Conservation (phyloP, 2,329 filamentous ascomycete species). For the Aotearoamyces nothofagi region DNA sequence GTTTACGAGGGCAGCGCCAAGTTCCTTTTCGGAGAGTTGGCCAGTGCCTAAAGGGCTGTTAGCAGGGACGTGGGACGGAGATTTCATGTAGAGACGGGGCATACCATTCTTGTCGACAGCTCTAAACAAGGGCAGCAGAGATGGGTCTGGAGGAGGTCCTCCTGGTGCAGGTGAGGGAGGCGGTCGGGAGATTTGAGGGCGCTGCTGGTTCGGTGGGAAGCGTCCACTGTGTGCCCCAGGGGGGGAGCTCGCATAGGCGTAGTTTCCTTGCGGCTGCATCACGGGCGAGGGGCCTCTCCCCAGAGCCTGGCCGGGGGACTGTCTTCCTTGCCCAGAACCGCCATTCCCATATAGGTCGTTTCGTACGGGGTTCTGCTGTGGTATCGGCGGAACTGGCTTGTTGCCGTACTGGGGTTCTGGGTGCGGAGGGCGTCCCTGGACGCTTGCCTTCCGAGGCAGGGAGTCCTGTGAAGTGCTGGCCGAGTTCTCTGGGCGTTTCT, state of each 20-base stretch:
- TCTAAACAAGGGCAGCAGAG: constrained; percentile 71
- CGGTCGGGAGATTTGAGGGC: constrained; percentile 38
- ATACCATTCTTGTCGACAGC: constrained; percentile 77
- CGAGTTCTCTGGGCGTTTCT: not conserved
- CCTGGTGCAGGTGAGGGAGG: constrained; percentile 47
- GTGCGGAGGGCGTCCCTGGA: no score
- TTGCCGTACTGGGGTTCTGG: constrained; percentile 2
- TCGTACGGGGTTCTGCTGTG: constrained; percentile 1
- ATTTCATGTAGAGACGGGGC: no score
- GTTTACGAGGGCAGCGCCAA: constrained; percentile 84
- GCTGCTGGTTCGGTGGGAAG: constrained; percentile 25
- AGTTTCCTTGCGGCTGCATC: constrained; percentile 6
- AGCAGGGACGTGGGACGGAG: no score
- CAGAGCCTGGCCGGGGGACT: no score
- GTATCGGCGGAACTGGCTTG: constrained; percentile 1
- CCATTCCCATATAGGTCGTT: constrained; percentile 7
- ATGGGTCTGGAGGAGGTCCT: constrained; percentile 44
- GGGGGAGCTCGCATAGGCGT: constrained; percentile 29
- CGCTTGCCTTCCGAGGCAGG: no score
- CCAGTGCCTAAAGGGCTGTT: constrained; percentile 53
- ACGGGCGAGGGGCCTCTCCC: constrained; percentile 4
- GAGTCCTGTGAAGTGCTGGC: not conserved
- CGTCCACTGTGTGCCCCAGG: constrained; percentile 25
- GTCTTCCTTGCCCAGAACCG: not conserved
- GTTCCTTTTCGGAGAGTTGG: constrained; percentile 71